A percentile compares a stretch with the other conserved stretches of the same genome.
Conservation (phyloP, 495 filamentous ascomycete species). For the Xylaria scruposa region DNA sequence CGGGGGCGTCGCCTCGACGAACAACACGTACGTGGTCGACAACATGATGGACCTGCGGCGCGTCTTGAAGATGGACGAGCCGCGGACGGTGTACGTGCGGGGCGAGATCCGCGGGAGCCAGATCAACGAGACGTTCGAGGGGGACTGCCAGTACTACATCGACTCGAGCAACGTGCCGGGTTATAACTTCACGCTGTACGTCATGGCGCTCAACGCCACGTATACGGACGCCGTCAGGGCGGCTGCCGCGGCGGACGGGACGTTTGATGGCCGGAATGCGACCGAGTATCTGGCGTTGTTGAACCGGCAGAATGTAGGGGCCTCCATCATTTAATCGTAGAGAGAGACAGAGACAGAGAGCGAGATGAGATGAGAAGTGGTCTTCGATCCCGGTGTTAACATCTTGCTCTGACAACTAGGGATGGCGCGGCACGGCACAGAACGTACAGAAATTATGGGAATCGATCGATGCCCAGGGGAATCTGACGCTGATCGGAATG, state of each 20-base stretch:
- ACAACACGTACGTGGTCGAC: slow-evolving; percentile 27
- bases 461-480: slow-evolving; percentile 28
- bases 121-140: slow-evolving; percentile 21
- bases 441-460: slow-evolving; percentile 34
- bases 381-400: not conserved
- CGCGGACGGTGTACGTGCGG: slow-evolving; percentile 31
- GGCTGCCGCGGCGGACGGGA: slow-evolving; percentile 5
- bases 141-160: slow-evolving; percentile 31
- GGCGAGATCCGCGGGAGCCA: slow-evolving; percentile 27
- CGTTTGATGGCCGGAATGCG: slow-evolving; percentile 30
- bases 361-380: not conserved
- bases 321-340: not conserved
- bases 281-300: slow-evolving; percentile 28
- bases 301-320: slow-evolving; percentile 28
- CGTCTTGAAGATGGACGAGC: slow-evolving; percentile 25
- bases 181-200: slow-evolving; percentile 33
- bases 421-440: slow-evolving; percentile 31
- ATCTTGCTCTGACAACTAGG: slow-evolving; percentile 6
- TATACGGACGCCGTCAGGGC: slow-evolving; percentile 28
- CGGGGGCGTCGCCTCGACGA: slow-evolving; percentile 14
- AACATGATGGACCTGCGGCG: slow-evolving; percentile 32
- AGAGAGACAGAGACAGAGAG: too few species aligned
- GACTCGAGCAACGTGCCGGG: slow-evolving; percentile 25
- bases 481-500: slow-evolving; percentile 29
- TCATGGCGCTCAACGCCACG: slow-evolving; percentile 30